Evolutionary conservation across 2,329 filamentous ascomycete genomes (phyloP).

Genomic region (Colletotrichum orchidophilum): DNA sequence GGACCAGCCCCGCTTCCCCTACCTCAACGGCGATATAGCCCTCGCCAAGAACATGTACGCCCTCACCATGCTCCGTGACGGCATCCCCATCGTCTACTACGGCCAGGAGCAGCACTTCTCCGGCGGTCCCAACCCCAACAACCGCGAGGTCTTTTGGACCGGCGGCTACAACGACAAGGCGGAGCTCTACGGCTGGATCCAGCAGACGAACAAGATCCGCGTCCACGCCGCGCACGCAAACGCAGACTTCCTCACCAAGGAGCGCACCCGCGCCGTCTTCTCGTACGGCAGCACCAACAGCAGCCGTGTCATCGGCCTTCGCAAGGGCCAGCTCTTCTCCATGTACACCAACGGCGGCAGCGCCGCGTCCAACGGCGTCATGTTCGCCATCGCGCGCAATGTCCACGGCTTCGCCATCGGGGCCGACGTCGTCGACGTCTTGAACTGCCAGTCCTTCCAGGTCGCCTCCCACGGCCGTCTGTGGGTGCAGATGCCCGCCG

Average conservation of each 20-base stretch:
- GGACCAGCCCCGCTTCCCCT: slow-evolving; percentile 59
- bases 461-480: slow-evolving; percentile 26
- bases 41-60: slow-evolving; percentile 69
- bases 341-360: slow-evolving; percentile 52
- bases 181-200: slow-evolving; percentile 59
- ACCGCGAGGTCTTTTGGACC: slow-evolving; percentile 68
- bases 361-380: slow-evolving; percentile 41
- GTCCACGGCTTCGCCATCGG: slow-evolving; percentile 45
- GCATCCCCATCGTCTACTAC: slow-evolving; percentile 72
- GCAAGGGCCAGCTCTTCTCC: slow-evolving; percentile 33
- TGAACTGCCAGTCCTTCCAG: slow-evolving; percentile 48
- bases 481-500: slow-evolving; percentile 32
- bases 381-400: slow-evolving; percentile 46
- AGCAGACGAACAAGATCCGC: slow-evolving; percentile 60
- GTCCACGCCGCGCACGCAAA: slow-evolving; percentile 9
- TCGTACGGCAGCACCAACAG: slow-evolving; percentile 19
- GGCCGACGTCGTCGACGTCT: slow-evolving; percentile 49
- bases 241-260: slow-evolving; percentile 19
- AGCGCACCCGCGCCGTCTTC: slow-evolving; percentile 24
- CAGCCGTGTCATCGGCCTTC: slow-evolving; percentile 31
- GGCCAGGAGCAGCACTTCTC: slow-evolving; percentile 71
- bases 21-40: slow-evolving; percentile 61
- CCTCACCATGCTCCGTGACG: slow-evolving; percentile 67
- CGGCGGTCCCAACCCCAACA: slow-evolving; percentile 55
- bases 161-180: slow-evolving; percentile 53